phyloP scores from a whole-genome alignment of 2,329 filamentous ascomycete genomes.

The Parafenestella ontariensis region DNA sequence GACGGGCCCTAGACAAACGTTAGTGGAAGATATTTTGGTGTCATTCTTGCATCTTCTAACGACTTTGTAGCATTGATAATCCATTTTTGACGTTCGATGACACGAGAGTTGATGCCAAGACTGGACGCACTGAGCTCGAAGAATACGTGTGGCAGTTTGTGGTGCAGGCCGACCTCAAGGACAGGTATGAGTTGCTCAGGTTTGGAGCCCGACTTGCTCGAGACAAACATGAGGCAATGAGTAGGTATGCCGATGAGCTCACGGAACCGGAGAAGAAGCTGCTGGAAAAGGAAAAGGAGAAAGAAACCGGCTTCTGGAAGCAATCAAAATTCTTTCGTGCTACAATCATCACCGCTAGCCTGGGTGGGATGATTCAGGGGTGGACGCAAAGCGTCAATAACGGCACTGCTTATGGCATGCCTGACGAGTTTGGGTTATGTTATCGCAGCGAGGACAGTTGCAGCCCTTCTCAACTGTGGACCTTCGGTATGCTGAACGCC shows the following conservation, averaged over 20 bases:
- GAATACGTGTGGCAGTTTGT: slow-evolving; percentile 29
- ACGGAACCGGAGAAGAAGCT: slow-evolving; percentile 20
- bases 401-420: slow-evolving; percentile 26
- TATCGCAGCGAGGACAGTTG: slow-evolving; percentile 9
- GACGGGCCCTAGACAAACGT: slow-evolving; percentile 20
- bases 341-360: slow-evolving; percentile 28
- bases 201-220: slow-evolving; percentile 32
- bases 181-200: slow-evolving; percentile 22
- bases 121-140: slow-evolving; percentile 23
- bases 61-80: slow-evolving; percentile 23
- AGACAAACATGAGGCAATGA: slow-evolving; percentile 25
- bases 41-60: background rate
- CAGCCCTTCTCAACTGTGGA: slow-evolving; percentile 17
- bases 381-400: slow-evolving; percentile 32
- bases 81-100: slow-evolving; percentile 30
- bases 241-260: slow-evolving; percentile 22
- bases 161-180: slow-evolving; percentile 13
- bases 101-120: slow-evolving; percentile 7
- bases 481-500: slow-evolving; percentile 29
- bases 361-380: slow-evolving; percentile 28
- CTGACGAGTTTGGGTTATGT: slow-evolving; percentile 20
- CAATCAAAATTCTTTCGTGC: slow-evolving; percentile 32
- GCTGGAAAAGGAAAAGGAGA: slow-evolving; percentile 16
- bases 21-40: background rate
- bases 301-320: slow-evolving; percentile 26